Percentiles rank a stretch among this genome's conserved stretches.
These are phyloP conservation scores for Pythium scleroteichum DNA, from an alignment of 352 stramenopile genomes.

Conservation along the genomic window DNA sequence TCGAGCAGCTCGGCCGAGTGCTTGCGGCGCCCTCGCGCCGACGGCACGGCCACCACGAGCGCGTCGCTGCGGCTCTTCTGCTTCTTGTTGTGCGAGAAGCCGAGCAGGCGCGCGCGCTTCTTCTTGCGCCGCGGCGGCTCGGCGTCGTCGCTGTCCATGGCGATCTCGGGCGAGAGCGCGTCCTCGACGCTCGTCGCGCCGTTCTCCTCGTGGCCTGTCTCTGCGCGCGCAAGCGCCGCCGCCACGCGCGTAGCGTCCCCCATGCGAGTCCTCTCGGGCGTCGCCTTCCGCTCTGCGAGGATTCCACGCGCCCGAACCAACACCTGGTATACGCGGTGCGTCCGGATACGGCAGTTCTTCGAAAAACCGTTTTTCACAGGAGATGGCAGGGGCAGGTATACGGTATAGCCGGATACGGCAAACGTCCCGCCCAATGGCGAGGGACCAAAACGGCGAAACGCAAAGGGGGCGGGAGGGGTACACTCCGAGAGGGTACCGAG, in stretches of 20 bases:
- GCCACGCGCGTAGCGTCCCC: no score
- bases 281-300: constrained; percentile 8
- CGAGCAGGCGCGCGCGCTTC: constrained; percentile 11
- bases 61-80: constrained; percentile 1
- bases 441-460: no score
- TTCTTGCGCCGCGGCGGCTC: constrained; percentile 13
- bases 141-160: constrained; percentile 19
- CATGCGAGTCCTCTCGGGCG: no score
- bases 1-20: neutral
- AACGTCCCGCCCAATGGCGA: no score
- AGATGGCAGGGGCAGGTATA: constrained; percentile 8
- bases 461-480: neutral
- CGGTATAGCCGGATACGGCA: constrained; percentile 21
- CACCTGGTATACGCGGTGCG: constrained; percentile 11
- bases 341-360: constrained; percentile 13
- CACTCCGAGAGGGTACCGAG: neutral
- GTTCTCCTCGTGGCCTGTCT: constrained; percentile 12
- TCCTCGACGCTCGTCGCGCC: constrained; percentile 20
- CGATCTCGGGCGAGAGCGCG: constrained; percentile 24
- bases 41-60: no score
- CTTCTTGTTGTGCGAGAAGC: constrained; percentile 17
- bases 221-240: no score
- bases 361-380: constrained; percentile 20
- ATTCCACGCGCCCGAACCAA: constrained; percentile 18
- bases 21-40: no score